Evolutionary conservation across 2,329 filamentous ascomycete genomes (phyloP).

Genomic region (Fusarium haematococcum): DNA sequence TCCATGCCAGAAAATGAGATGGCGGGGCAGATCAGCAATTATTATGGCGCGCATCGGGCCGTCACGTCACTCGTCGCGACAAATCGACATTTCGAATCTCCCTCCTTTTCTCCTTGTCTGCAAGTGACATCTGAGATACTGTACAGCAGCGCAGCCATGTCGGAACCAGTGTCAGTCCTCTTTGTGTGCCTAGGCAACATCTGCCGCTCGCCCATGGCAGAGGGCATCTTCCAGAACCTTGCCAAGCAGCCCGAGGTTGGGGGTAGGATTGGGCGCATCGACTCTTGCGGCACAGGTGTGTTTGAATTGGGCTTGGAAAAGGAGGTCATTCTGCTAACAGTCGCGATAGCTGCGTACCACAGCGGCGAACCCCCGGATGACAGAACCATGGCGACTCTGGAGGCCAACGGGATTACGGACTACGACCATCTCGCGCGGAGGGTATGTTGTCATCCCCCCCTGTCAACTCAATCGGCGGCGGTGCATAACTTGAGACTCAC

Average conservation of each 20-base stretch:
- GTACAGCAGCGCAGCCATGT: slow-evolving; percentile 44
- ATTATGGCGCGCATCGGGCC: slow-evolving; percentile 37
- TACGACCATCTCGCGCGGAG: slow-evolving; percentile 84
- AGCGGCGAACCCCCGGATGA: slow-evolving; percentile 80
- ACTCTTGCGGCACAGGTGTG: slow-evolving; percentile 86
- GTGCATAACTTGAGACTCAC: background rate
- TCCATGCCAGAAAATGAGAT: slow-evolving; percentile 40
- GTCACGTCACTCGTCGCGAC: slow-evolving; percentile 43
- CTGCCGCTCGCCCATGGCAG: slow-evolving; percentile 93
- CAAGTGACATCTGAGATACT: background rate
- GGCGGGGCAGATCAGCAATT: slow-evolving; percentile 41
- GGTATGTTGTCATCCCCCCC: slow-evolving; percentile 56
- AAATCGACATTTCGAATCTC: slow-evolving; percentile 31
- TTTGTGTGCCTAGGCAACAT: slow-evolving; percentile 99
- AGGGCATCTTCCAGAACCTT: slow-evolving; percentile 87
- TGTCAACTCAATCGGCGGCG: background rate
- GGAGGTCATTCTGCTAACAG: slow-evolving; percentile 12
- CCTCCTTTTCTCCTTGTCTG: slow-evolving; percentile 15
- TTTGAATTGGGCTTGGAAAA: slow-evolving; percentile 1
- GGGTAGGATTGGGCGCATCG: slow-evolving; percentile 73
- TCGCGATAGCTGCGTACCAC: slow-evolving; percentile 80
- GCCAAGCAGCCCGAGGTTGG: slow-evolving; percentile 70
- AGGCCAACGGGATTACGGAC: slow-evolving; percentile 77
- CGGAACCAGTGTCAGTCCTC: slow-evolving; percentile 75
- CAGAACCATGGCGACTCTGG: slow-evolving; percentile 84